phyloP scores from a whole-genome alignment of 1,139 yeast genomes.

The Blastobotrys proliferans region DNA sequence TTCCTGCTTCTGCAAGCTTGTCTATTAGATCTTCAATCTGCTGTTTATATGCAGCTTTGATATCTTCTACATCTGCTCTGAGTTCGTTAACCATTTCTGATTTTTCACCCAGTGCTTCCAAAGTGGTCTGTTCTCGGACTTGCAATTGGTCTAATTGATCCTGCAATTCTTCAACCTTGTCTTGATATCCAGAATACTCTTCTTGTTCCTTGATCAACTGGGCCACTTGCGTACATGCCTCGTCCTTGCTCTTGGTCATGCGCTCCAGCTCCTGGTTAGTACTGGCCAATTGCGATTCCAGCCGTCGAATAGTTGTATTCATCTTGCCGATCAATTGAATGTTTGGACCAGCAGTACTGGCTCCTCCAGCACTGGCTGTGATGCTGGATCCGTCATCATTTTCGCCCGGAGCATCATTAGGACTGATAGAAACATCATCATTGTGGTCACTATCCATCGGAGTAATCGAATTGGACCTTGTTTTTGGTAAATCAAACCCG shows the following conservation, averaged over 20 bases:
- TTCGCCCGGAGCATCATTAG: constrained; percentile 11
- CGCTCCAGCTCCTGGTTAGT: constrained; percentile 59
- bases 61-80: constrained; percentile 80
- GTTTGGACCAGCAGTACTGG: constrained; percentile 6
- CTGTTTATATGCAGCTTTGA: constrained; percentile 72
- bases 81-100: constrained; percentile 83
- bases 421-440: constrained; percentile 2
- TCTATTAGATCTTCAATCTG: constrained; percentile 87
- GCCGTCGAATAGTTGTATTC: constrained; percentile 68
- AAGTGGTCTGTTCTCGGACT: constrained; percentile 50
- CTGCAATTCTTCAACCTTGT: constrained; percentile 40
- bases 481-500: background rate
- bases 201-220: constrained; percentile 54
- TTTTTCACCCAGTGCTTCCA: constrained; percentile 82
- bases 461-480: too few species aligned
- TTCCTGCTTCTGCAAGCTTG: constrained; percentile 38
- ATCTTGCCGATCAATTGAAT: constrained; percentile 64
- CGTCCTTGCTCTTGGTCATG: constrained; percentile 55
- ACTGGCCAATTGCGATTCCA: constrained; percentile 72
- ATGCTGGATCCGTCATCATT: background rate
- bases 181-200: constrained; percentile 39
- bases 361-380: constrained; percentile 6
- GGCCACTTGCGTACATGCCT: constrained; percentile 63
- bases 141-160: constrained; percentile 37
- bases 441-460: too few species aligned